Conservation (phyloP, 1,284 basidiomycete species). For the Calocybe gambosa region DNA sequence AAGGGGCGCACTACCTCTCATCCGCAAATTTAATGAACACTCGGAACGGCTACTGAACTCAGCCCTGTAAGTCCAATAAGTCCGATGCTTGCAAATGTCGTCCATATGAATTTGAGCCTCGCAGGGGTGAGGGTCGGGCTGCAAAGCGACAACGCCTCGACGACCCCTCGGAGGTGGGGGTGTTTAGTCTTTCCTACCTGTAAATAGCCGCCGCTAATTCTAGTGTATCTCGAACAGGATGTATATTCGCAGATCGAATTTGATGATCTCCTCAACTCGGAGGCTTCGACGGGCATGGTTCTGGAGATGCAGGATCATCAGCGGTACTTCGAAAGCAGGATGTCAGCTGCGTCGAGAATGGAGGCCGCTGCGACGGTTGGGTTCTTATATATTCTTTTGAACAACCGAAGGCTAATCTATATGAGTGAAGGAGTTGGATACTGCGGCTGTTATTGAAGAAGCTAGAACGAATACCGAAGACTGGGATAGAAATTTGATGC, state of each 20-base stretch:
- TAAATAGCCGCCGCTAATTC: background rate
- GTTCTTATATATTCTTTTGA: background rate
- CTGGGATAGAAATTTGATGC: slow-evolving; percentile 54
- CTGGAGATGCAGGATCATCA: slow-evolving; percentile 81
- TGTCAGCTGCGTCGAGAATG: slow-evolving; percentile 27
- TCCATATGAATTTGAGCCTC: background rate
- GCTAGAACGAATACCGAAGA: slow-evolving; percentile 40
- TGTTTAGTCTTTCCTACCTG: background rate
- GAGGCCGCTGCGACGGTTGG: slow-evolving; percentile 30
- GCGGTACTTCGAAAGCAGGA: slow-evolving; percentile 68
- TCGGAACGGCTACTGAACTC: slow-evolving; percentile 83
- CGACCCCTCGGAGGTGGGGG: slow-evolving; percentile 26
- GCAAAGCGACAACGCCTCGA: slow-evolving; percentile 56
- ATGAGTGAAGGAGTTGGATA: slow-evolving; percentile 32
- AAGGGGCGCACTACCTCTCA: slow-evolving; percentile 82
- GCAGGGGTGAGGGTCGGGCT: slow-evolving; percentile 52
- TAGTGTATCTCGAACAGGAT: slow-evolving; percentile 25
- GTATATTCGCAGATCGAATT: slow-evolving; percentile 76
- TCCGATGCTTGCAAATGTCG: slow-evolving; percentile 1
- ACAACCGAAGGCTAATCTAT: background rate
- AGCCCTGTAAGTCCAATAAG: slow-evolving; percentile 45
- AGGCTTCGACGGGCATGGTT: slow-evolving; percentile 60
- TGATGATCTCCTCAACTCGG: slow-evolving; percentile 76
- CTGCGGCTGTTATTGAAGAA: slow-evolving; percentile 39
- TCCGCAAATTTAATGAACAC: slow-evolving; percentile 97